A percentile compares a stretch with the other conserved stretches of the same genome.
phyloP scores from a whole-genome alignment of 306 rosid genomes.

The Cucurbita argyrosperma region DNA sequence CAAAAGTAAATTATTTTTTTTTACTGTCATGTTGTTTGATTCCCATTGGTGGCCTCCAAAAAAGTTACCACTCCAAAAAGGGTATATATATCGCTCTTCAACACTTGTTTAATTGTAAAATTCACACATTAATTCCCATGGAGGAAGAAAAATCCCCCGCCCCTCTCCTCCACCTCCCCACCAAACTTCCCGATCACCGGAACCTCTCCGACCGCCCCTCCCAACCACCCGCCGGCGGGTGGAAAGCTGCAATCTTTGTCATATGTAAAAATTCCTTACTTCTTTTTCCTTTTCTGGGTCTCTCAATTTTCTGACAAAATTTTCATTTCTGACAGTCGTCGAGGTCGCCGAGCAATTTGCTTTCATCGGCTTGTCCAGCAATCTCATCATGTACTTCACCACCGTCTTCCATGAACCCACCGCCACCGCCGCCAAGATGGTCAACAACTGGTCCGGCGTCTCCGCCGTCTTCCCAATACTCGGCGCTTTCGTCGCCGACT shows the following conservation, averaged over 20 bases:
- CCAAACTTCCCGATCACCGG: background rate
- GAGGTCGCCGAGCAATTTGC: slow-evolving; percentile 43
- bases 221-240: slow-evolving; percentile 22
- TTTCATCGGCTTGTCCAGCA: slow-evolving; percentile 22
- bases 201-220: background rate
- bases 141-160: background rate
- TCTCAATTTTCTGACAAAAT: background rate
- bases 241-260: slow-evolving; percentile 48
- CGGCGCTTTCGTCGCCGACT: slow-evolving; percentile 39
- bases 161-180: background rate
- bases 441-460: slow-evolving; percentile 39
- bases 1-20: no score
- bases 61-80: background rate
- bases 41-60: background rate
- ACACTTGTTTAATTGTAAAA: background rate
- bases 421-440: slow-evolving; percentile 22
- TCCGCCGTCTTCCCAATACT: slow-evolving; percentile 28
- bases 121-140: background rate
- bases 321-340: slow-evolving; percentile 19
- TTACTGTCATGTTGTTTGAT: background rate
- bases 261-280: slow-evolving; percentile 16
- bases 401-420: slow-evolving; percentile 13
- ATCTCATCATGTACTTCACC: slow-evolving; percentile 28
- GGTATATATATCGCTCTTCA: background rate
- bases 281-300: background rate